Conservation (phyloP, 192 early-diverging fungal species). For the Gonapodya sp. region DNA sequence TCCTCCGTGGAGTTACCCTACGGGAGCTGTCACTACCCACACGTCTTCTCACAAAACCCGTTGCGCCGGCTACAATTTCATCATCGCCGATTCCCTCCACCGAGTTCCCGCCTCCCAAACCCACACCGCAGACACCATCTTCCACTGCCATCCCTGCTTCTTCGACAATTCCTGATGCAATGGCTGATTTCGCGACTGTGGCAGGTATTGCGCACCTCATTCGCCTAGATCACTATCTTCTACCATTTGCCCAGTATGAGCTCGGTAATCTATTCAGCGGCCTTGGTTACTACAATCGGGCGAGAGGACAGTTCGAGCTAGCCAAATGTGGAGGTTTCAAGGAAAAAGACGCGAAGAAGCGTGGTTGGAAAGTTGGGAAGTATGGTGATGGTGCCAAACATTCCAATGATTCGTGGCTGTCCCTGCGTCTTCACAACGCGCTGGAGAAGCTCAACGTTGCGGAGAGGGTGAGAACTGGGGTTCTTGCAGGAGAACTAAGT, state of each 20-base stretch:
- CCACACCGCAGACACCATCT: neutral
- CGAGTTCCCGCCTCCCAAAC: neutral
- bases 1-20: conserved; percentile 54
- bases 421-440: neutral
- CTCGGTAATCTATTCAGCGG: conserved; percentile 26
- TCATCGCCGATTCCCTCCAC: neutral
- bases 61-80: neutral
- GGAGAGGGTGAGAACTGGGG: neutral
- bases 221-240: conserved; percentile 36
- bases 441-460: neutral
- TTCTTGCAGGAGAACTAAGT: neutral
- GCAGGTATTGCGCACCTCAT: conserved; percentile 13
- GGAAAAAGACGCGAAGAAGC: conserved; percentile 20
- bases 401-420: neutral
- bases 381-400: neutral
- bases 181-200: neutral
- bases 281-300: conserved; percentile 24
- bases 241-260: conserved; percentile 38
- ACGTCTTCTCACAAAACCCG: neutral
- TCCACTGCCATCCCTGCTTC: neutral
- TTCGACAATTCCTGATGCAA: neutral
- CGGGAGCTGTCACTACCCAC: conserved; percentile 35
- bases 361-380: neutral
- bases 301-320: conserved; percentile 28
- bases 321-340: conserved; percentile 29